A percentile compares a stretch with the other conserved stretches of the same genome.
Evolutionary conservation across 306 rosid genomes (phyloP).

Genomic region (Cucumis hystrix): DNA sequence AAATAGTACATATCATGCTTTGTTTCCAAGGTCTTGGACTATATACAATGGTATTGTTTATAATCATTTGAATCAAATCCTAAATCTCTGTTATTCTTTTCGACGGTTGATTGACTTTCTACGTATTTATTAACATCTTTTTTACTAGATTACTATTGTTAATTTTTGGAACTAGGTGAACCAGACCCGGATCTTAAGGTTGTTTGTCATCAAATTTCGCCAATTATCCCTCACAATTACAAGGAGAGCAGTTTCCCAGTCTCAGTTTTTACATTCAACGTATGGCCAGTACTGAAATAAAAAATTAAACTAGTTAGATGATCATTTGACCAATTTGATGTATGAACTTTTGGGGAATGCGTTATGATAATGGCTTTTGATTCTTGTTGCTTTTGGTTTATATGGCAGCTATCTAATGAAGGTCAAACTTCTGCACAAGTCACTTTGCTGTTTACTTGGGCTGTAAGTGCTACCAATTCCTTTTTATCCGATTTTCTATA

Average conservation of each 20-base stretch:
- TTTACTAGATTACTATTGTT: neutral
- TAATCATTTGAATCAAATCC: neutral
- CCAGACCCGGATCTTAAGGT: constrained; percentile 73
- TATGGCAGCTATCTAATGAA: constrained; percentile 53
- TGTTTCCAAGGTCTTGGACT: constrained; percentile 95
- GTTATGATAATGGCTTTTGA: neutral
- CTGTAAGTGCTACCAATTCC: constrained; percentile 29
- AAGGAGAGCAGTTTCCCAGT: constrained; percentile 93
- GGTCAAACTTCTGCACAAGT: constrained; percentile 65
- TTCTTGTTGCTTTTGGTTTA: neutral
- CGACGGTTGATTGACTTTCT: too few relatives aligned
- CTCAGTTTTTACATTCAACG: constrained; percentile 70
- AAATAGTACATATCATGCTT: constrained; percentile 69
- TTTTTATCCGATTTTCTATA: neutral
- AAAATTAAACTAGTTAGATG: neutral
- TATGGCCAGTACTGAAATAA: constrained; percentile 1
- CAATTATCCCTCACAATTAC: constrained; percentile 85
- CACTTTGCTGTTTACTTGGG: constrained; percentile 89
- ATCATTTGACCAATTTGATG: neutral
- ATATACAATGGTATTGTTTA: constrained; percentile 39
- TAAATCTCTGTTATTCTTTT: too few relatives aligned
- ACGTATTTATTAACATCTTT: neutral
- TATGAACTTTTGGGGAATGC: neutral
- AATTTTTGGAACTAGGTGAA: constrained; percentile 27
- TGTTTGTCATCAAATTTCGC: constrained; percentile 87